Evolutionary conservation across 331 rosid genomes (phyloP), one percentile per base, ranked within the genome.

Genomic region (Spiraea crenata): DNA sequence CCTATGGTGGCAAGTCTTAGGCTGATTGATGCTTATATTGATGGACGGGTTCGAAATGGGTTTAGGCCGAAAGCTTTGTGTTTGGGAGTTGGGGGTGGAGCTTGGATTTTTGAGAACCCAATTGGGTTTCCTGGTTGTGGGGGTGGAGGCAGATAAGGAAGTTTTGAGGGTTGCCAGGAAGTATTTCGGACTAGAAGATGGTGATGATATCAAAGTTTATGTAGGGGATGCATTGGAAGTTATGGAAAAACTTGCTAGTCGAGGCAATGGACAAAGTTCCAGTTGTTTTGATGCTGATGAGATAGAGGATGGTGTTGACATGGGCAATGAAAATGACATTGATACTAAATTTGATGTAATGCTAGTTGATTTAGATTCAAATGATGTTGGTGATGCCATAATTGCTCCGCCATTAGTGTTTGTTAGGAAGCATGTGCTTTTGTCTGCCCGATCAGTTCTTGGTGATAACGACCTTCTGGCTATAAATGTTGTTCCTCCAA

Each of bases 31-130:
- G n/a, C n/a, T n/a, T n/a, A n/a, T n/a, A n/a, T n/a, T n/a, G n/a
- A n/a, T n/a, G n/a, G n/a, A n/a, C n/a, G n/a, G n/a, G n/a, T n/a
- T n/a, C n/a, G n/a, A n/a, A n/a, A n/a, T n/a, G n/a, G n/a, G n/a
- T n/a, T n/a, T n/a, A n/a, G n/a, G n/a, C n/a, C n/a, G n/a, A n/a
- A n/a, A n/a, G n/a, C n/a, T n/a, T n/a, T n/a, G n/a, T n/a, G 96
- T 82, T 68, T 90, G 40, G 98, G 98, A 63, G 86, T 92, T 75
- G 98, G 96, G 17, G 96, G 98, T 51, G 96, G 93, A 61, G 96
- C 98, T 79, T 10, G 34, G 80, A 13, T 92, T 92, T 75, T 75
- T 90, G 62, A 79, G 70, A 73, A 75, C 69, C 60, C 86, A 79
- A 59, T 77, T 92, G 84, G 82, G 74, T 54, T 25, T 25, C 31